Evolutionary conservation across 2,329 filamentous ascomycete species (phyloP).

Genomic region (Podosphaera leucotricha): DNA sequence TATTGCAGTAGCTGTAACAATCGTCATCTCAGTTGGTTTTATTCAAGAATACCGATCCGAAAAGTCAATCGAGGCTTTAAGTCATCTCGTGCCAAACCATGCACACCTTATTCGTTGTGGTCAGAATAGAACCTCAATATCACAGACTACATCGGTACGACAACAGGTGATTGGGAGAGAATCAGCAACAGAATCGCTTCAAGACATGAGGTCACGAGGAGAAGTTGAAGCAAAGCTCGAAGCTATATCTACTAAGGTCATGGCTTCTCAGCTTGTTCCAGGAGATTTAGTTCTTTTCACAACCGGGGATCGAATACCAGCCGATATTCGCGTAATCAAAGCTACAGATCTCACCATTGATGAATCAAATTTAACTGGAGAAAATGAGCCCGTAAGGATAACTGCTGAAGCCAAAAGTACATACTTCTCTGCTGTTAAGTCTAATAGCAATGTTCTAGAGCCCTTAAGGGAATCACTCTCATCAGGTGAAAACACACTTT

Average conservation of each 20-base stretch:
- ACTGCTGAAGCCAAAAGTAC: slow-evolving; percentile 33
- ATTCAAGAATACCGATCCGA: slow-evolving; percentile 95
- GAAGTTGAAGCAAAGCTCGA: slow-evolving; percentile 36
- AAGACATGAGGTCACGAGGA: slow-evolving; percentile 15
- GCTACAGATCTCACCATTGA: slow-evolving; percentile 82
- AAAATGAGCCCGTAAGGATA: slow-evolving; percentile 81
- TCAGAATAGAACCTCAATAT: slow-evolving; percentile 5
- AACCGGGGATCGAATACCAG: slow-evolving; percentile 87
- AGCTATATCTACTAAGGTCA: slow-evolving; percentile 57
- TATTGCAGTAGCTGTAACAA: slow-evolving; percentile 87
- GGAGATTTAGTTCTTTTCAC: slow-evolving; percentile 87
- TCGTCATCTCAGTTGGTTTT: slow-evolving; percentile 89
- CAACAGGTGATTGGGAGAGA: slow-evolving; percentile 18
- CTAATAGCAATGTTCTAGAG: slow-evolving; percentile 11
- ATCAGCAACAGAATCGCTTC: slow-evolving; percentile 9
- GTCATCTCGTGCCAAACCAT: slow-evolving; percentile 79
- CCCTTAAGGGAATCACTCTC: slow-evolving; percentile 27
- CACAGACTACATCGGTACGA: slow-evolving; percentile 20
- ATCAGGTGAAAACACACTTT: slow-evolving; percentile 32
- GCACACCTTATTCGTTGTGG: slow-evolving; percentile 63
- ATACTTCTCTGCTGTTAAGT: slow-evolving; percentile 12
- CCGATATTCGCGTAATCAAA: slow-evolving; percentile 82
- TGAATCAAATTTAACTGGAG: slow-evolving; percentile 87
- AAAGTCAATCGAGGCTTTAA: slow-evolving; percentile 87
- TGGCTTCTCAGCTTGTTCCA: slow-evolving; percentile 67